phyloP scores from a whole-genome alignment of 495 filamentous ascomycete species.

The Bacidia rubella region DNA sequence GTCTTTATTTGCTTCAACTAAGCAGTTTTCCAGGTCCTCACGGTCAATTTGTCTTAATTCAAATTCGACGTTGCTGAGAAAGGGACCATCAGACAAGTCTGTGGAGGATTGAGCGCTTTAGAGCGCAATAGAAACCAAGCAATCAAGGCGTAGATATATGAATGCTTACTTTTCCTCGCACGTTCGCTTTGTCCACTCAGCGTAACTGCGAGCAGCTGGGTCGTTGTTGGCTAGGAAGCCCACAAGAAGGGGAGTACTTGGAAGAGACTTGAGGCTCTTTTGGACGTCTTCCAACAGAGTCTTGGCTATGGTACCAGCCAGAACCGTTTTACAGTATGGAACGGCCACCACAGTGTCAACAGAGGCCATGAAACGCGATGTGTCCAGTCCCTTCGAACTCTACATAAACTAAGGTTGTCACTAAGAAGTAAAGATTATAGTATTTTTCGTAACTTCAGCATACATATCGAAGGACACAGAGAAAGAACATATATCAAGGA shows the following conservation, averaged over 20 bases:
- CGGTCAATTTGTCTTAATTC: conserved; percentile 69
- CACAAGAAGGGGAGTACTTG: conserved; percentile 60
- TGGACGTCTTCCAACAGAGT: conserved; percentile 63
- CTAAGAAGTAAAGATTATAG: too few species aligned
- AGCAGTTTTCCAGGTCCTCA: conserved; percentile 74
- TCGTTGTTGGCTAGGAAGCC: conserved; percentile 89
- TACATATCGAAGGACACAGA: too few species aligned
- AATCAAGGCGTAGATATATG: conserved; percentile 18
- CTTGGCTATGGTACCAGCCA: conserved; percentile 73
- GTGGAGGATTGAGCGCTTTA: conserved; percentile 1
- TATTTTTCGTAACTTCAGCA: too few species aligned
- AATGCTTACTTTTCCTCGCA: conserved; percentile 75
- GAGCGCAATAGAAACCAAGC: conserved; percentile 10
- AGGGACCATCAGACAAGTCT: conserved; percentile 4
- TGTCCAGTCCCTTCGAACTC: too few species aligned
- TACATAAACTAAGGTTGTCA: too few species aligned
- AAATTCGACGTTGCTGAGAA: conserved; percentile 70
- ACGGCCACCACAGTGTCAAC: not conserved
- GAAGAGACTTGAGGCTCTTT: conserved; percentile 53
- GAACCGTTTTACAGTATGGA: conserved; percentile 72
- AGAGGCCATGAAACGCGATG: not conserved
- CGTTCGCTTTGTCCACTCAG: conserved; percentile 93
- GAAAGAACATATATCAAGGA: too few species aligned
- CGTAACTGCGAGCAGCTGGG: conserved; percentile 82
- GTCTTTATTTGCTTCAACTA: conserved; percentile 73